Evolutionary conservation across 2,329 filamentous ascomycete genomes (phyloP), one percentile per base, ranked within the genome.

Genomic region (Dactylellina drechsleri): DNA sequence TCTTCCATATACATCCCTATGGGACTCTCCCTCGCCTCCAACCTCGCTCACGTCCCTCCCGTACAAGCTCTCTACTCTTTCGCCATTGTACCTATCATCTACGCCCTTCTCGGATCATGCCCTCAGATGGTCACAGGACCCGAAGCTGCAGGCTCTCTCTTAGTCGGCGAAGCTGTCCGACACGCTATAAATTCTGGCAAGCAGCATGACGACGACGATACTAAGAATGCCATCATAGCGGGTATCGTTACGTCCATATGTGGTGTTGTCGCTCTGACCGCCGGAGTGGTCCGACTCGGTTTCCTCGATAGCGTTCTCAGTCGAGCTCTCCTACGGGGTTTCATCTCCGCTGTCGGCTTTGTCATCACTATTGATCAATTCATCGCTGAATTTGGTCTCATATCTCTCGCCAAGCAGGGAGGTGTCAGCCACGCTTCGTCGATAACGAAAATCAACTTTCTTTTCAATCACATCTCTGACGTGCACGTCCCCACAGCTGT

Each of bases 1-100:
- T 92, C 94, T n/a, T 97, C 93, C 26, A 95, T 99, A 84, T 99
- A 99, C 82, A 91, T 99, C 43, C 95, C 95, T 60, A 97, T 99
- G 93, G 91, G 93, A 0, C 87, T 99, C 13, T 98, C 95, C 0
- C 90, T 96, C 77, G 93, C 95, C 66, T 89, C 92, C 47, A 98
- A 98, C 80, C 88, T 99, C 49, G 93, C 91, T 4, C 95, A 98
- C 81, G 89, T 97, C 1, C 93, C 94, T 7, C 91, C 95, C 0
- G 93, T 98, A 79, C 94, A 97, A 80, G 95, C 95, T 0, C 86
- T 99, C 2, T 99, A 98, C 83, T 88, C 92, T 15, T 98, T 97
- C 81, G 92, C 96, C 76, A 92, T 98, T 84, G 93, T 93, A 72
- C 95, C 95, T 0, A 83, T 98, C 64, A 85, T 97, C 40, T 99